Evolutionary conservation across 2,329 filamentous ascomycete genomes (phyloP), one percentile per base, ranked within the genome.

Genomic region (Microdochium paspali): DNA sequence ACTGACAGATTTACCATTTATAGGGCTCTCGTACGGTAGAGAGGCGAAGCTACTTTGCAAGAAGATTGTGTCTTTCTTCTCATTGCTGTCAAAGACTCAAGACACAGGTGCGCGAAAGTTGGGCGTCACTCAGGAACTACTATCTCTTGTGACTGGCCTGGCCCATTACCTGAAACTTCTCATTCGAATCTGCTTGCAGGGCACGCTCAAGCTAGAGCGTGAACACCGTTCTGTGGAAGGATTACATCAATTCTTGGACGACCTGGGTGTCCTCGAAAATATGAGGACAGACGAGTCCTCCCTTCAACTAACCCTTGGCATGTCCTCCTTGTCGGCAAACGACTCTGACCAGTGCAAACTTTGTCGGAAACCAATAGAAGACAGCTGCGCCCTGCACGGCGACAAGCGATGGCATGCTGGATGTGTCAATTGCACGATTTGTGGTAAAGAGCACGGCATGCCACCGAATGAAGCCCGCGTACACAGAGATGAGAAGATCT

Each of bases 31-130:
- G 10, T 98, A 97, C 62, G 86, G 87, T 18, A 83, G 93, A 58
- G 93, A 98, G 70, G 87, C 93, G n/a, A 98, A 98, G 67, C 76
- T 98, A 45, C 79, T 98, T n/a, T 98, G 93, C 74, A 98, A 98
- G 68, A 98, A 98, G 67, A 95, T 98, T 47, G 93, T 98, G 5
- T 88, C 91, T 24, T 98, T 98, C 72, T 98, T 98, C 65, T 90
- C 90, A 12, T 73, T 98, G 18, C 75, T 98, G 9, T 95, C 91
- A 5, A 95, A 95, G 65, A 93, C 90, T 1, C 91, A 97, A 62
- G 90, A 96, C 60, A 88, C 84, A 9, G 87, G 85, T n/a, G 82
- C 87, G 31, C 79, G 88, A 49, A 93, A 96, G 62, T 80, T 97
- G 39, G 93, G 93, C 40, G 93, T 98, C 26, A 98, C 93, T 9